Base-by-base conservation (phyloP, 345 rosid species). In the Atalantia buxifolia region DNA sequence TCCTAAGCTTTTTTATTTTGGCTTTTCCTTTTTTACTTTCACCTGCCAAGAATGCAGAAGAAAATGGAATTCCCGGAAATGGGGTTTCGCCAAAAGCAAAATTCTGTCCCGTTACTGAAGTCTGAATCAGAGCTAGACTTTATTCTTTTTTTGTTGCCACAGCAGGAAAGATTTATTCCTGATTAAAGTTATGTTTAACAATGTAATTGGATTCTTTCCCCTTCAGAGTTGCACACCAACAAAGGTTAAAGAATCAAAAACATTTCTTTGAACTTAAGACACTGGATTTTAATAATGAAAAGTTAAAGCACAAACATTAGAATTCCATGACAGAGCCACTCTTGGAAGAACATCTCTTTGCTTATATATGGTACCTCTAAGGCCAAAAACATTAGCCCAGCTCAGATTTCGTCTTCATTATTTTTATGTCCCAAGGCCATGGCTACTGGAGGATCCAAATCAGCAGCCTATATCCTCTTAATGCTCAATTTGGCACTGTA, bases 401-500 rank as follows among this genome's bases (percentile, higher is more conserved):
- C 31, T 71, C 53, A 74, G 12, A 28, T 38, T 60, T 77, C 27
- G 25, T 27, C 25, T 50, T 71, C n/a, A 12, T 24, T 36, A 27
- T 38, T 28, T 28, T 5, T 3, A 18, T 24, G 66, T 78, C 6
- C 30, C 60, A 36, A 60, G 35, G 66, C 24, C 79, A 92, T 93
- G 99, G 91, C 90, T 80, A 87, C 94, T 55, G 89, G 85, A 66
- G 87, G 84, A 76, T 74, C 94, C 48, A 95, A 88, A 81, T 86
- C 97, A 10, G 85, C 87, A 53, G 94, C 97, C 31, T 84, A 82
- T 59, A 30, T 88, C 85, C 93, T 93, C 78, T 86, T 89, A 66
- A 7, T 90, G 76, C 82, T 93, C 83, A 95, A 93, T 77, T 88
- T 92, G 10, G 86, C 84, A 27, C 87, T 95, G 4, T 95, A 90